A percentile compares a stretch with the other conserved stretches of the same genome.
Conservation (phyloP, 1,139 yeast species). For the Hemisphaericaspora xylanilytica region DNA sequence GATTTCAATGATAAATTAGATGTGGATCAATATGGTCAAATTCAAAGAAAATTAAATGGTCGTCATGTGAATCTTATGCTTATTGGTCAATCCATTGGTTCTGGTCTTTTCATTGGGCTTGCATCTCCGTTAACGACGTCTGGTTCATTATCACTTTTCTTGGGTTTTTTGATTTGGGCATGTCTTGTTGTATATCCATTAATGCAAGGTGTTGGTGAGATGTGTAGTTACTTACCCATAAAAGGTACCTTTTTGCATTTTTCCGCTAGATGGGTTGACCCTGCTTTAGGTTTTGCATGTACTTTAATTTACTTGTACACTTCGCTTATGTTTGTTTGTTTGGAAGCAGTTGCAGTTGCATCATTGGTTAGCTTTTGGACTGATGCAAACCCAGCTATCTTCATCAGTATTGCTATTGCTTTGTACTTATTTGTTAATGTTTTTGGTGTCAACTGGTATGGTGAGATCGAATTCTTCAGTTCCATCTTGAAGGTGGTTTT, state of each 20-base stretch:
- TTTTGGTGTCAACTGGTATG: slow-evolving; percentile 39
- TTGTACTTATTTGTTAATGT: slow-evolving; percentile 30
- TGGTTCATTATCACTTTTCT: slow-evolving; percentile 38
- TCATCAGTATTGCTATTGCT: slow-evolving; percentile 32
- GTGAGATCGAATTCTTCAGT: slow-evolving; percentile 38
- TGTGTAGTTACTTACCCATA: slow-evolving; percentile 41
- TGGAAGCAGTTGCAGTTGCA: slow-evolving; percentile 38
- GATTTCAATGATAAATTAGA: slow-evolving; percentile 36
- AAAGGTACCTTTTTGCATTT: slow-evolving; percentile 39
- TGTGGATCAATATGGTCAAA: slow-evolving; percentile 32
- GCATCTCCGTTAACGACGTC: slow-evolving; percentile 32
- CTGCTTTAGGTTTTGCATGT: slow-evolving; percentile 41
- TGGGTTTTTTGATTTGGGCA: slow-evolving; percentile 36
- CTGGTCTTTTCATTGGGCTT: slow-evolving; percentile 45
- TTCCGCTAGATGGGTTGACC: slow-evolving; percentile 39
- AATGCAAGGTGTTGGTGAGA: slow-evolving; percentile 41
- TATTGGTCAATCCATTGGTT: slow-evolving; percentile 52
- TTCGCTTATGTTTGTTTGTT: slow-evolving; percentile 36
- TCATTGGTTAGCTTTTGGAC: slow-evolving; percentile 40
- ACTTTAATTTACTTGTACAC: slow-evolving; percentile 37
- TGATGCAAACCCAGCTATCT: slow-evolving; percentile 36
- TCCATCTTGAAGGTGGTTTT: slow-evolving; percentile 39
- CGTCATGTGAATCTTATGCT: slow-evolving; percentile 51
- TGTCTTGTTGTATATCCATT: slow-evolving; percentile 38
- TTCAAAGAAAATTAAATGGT: slow-evolving; percentile 37